These are phyloP conservation scores for Colletotrichum endophyticum DNA, from an alignment of 2,329 filamentous ascomycete species.

Conservation along the genomic window DNA sequence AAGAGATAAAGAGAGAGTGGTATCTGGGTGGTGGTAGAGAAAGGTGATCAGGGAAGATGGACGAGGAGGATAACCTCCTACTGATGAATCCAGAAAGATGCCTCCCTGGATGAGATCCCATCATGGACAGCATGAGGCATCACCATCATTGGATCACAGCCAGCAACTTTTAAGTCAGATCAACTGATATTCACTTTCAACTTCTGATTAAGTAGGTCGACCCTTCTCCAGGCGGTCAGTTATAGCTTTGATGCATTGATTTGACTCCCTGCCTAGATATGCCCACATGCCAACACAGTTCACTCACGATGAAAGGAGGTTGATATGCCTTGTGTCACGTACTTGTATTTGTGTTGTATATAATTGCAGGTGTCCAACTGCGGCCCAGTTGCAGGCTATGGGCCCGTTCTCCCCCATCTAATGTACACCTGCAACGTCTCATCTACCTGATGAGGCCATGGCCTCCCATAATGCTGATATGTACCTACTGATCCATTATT, in stretches of 20 bases:
- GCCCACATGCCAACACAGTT: accelerated
- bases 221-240: background rate
- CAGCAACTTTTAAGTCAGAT: background rate
- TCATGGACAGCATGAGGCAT: background rate
- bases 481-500: conserved; percentile 17
- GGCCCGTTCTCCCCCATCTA: background rate
- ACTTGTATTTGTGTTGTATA: conserved; percentile 10
- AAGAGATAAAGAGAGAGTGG: accelerated
- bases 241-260: background rate
- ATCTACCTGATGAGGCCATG: background rate
- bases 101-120: accelerated
- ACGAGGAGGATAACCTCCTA: background rate
- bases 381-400: background rate
- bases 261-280: background rate
- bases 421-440: background rate
- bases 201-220: accelerated
- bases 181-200: background rate
- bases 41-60: background rate
- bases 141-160: background rate
- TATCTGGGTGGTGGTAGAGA: background rate
- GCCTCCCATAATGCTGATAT: background rate
- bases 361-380: background rate
- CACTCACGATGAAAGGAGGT: background rate
- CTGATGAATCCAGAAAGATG: background rate
- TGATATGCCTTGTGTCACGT: background rate